phyloP scores from a whole-genome alignment of 139 green algal genomes.

The Chlorella sp. region DNA sequence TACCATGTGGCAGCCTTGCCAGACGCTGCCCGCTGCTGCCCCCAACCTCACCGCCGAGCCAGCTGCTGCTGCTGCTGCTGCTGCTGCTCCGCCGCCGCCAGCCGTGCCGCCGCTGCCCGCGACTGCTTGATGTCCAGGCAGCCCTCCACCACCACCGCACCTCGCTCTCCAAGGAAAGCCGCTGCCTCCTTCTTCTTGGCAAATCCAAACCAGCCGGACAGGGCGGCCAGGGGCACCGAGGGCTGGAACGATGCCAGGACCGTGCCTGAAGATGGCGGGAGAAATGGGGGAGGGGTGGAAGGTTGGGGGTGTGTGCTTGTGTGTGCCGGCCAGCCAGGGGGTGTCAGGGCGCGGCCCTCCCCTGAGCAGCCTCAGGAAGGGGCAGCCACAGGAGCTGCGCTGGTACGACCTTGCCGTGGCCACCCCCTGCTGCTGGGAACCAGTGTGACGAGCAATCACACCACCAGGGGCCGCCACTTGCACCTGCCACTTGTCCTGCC shows the following conservation, averaged over 20 bases:
- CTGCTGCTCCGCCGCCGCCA: background rate
- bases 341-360: too few relatives aligned
- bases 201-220: slow-evolving; percentile 37
- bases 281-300: background rate
- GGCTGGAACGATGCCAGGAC: slow-evolving; percentile 34
- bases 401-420: too few relatives aligned
- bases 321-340: background rate
- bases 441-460: too few relatives aligned
- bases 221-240: background rate
- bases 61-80: background rate
- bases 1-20: too few relatives aligned
- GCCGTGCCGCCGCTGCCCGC: background rate
- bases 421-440: too few relatives aligned
- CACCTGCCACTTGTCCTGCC: background rate
- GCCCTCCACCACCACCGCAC: slow-evolving; percentile 9
- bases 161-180: slow-evolving; percentile 13
- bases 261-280: background rate
- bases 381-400: background rate
- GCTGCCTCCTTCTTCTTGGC: slow-evolving; percentile 1
- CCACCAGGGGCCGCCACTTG: too few relatives aligned
- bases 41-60: background rate
- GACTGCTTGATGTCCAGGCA: slow-evolving; percentile 34
- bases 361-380: too few relatives aligned
- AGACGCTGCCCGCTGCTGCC: too few relatives aligned
- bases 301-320: background rate